phyloP scores from a whole-genome alignment of 805 yeast species.

The Cyberlindnera saturnus region DNA sequence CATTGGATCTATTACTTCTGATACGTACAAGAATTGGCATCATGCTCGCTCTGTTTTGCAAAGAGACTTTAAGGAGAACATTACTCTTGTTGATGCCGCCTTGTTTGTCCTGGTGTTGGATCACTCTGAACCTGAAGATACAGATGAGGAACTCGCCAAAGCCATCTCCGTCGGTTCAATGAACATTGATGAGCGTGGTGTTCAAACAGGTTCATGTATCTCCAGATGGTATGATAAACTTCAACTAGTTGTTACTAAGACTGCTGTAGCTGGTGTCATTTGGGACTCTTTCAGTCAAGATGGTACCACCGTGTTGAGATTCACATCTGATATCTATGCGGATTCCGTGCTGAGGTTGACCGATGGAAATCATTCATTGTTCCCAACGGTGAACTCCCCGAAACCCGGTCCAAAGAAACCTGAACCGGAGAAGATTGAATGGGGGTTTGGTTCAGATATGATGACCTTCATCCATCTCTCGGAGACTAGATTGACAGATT shows the following conservation, averaged over 20 bases:
- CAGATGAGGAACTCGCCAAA: slow-evolving; percentile 34
- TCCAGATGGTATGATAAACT: slow-evolving; percentile 89
- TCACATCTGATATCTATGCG: slow-evolving; percentile 84
- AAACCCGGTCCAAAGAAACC: slow-evolving; percentile 12
- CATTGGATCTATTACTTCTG: slow-evolving; percentile 83
- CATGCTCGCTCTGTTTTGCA: slow-evolving; percentile 50
- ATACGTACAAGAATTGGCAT: slow-evolving; percentile 81
- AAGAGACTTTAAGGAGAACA: slow-evolving; percentile 30
- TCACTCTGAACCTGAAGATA: slow-evolving; percentile 55
- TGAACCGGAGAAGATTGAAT: slow-evolving; percentile 24
- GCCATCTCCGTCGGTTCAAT: slow-evolving; percentile 82
- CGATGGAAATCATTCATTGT: slow-evolving; percentile 47
- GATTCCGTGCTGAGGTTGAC: slow-evolving; percentile 74
- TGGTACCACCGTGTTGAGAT: slow-evolving; percentile 85
- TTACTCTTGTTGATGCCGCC: slow-evolving; percentile 60
- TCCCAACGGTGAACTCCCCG: slow-evolving; percentile 28
- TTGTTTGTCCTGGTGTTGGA: slow-evolving; percentile 78
- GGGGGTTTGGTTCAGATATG: slow-evolving; percentile 32
- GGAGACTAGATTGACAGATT: slow-evolving; percentile 82
- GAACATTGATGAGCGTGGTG: slow-evolving; percentile 60
- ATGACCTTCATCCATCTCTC: slow-evolving; percentile 61
- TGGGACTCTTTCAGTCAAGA: slow-evolving; percentile 91
- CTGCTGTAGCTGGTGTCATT: slow-evolving; percentile 84
- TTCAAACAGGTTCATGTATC: slow-evolving; percentile 88
- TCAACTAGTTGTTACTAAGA: slow-evolving; percentile 76